Evolutionary conservation across 768 basidiomycete species (phyloP).

Genomic region (Pleurotus eryngii): DNA sequence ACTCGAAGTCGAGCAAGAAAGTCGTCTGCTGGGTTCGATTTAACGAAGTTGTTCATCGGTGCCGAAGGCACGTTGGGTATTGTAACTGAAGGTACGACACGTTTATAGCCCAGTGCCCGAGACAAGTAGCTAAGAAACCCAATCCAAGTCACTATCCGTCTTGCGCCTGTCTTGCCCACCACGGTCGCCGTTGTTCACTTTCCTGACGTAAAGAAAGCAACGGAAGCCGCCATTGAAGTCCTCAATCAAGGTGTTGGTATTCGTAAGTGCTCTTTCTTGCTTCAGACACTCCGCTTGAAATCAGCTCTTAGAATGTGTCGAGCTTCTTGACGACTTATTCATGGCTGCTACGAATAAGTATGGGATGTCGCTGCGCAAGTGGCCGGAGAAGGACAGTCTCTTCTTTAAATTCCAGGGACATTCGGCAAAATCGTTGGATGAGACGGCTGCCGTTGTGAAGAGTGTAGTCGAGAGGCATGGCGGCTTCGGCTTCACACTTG

Average conservation of each 20-base stretch:
- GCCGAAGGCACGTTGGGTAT: slow-evolving; percentile 89
- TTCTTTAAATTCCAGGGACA: slow-evolving; percentile 89
- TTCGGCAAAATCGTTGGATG: slow-evolving; percentile 50
- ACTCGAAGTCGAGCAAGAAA: slow-evolving; percentile 79
- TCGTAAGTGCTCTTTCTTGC: slow-evolving; percentile 45
- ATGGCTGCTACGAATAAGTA: slow-evolving; percentile 61
- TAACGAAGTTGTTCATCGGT: slow-evolving; percentile 85
- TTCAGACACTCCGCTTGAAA: background rate
- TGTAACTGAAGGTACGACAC: slow-evolving; percentile 68
- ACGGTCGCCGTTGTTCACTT: slow-evolving; percentile 83
- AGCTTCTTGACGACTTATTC: slow-evolving; percentile 72
- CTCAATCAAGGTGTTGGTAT: slow-evolving; percentile 71
- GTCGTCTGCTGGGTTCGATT: slow-evolving; percentile 84
- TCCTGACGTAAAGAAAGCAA: slow-evolving; percentile 69
- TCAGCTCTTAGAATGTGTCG: slow-evolving; percentile 67
- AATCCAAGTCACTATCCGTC: slow-evolving; percentile 65
- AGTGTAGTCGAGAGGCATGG: slow-evolving; percentile 61
- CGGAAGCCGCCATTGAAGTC: slow-evolving; percentile 71
- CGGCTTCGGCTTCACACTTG: slow-evolving; percentile 64
- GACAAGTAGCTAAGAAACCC: background rate
- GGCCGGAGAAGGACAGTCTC: slow-evolving; percentile 63
- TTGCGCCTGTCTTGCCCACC: slow-evolving; percentile 80
- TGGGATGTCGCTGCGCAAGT: slow-evolving; percentile 51
- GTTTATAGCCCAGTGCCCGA: background rate
- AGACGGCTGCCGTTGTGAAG: slow-evolving; percentile 58